Conservation (phyloP, 306 rosid genomes). For the Cajanus cajan region DNA sequence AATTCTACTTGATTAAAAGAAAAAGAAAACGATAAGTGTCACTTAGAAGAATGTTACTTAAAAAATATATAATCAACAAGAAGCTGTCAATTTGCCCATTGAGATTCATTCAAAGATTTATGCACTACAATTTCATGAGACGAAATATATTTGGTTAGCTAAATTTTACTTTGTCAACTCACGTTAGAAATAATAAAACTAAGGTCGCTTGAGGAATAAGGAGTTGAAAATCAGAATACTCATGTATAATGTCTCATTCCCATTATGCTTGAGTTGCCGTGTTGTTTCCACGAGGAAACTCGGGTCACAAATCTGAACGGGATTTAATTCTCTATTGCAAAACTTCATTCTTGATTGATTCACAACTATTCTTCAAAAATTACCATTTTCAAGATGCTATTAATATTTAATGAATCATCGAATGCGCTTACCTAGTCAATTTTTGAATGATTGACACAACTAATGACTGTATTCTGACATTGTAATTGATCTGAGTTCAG, state of each 20-base stretch:
- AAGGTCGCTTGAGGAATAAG: not conserved
- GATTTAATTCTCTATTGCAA: not conserved
- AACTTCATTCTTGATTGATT: not conserved
- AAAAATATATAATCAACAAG: not conserved
- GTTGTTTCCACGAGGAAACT: not conserved
- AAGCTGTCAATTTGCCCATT: not conserved
- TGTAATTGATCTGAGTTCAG: conserved; percentile 40
- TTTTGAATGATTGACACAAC: not conserved
- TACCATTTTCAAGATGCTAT: not conserved
- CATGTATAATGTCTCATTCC: not conserved
- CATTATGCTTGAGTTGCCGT: not conserved
- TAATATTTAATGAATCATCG: not conserved
- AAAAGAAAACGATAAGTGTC: not conserved
- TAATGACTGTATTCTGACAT: not conserved
- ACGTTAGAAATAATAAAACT: not conserved
- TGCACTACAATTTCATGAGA: not conserved
- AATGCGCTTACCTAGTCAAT: not conserved
- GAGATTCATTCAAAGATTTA: not conserved
- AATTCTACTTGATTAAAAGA: not conserved
- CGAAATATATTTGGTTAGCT: not conserved
- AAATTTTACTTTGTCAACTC: not conserved
- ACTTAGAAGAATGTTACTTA: not conserved
- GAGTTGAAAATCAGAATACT: not conserved
- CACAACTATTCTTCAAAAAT: not conserved
- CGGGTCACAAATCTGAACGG: not conserved